A percentile compares a stretch with the other conserved stretches of the same genome.
Conservation (phyloP, 2,329 filamentous ascomycete species). For the Stenocarpella maydis region DNA sequence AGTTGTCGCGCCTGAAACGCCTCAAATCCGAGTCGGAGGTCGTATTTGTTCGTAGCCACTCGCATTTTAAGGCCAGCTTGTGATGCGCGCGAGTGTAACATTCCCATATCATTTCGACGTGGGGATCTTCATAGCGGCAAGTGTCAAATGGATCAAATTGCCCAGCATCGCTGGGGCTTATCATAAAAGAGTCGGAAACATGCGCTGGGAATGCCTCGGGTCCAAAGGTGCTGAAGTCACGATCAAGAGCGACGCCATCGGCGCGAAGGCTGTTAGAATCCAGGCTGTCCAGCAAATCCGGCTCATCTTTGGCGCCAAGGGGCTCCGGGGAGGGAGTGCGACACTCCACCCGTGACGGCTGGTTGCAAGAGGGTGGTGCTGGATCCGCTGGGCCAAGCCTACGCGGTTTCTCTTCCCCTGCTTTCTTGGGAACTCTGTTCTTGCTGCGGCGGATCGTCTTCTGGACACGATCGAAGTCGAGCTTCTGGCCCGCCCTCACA, state of each 20-base stretch:
- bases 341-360: conserved; percentile 29
- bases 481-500: conserved; percentile 27
- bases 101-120: conserved; percentile 17
- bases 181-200: neutral
- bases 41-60: neutral
- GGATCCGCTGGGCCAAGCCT: conserved; percentile 7
- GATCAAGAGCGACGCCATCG: neutral
- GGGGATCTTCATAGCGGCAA: conserved; percentile 11
- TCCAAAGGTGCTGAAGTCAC: neutral
- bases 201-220: neutral
- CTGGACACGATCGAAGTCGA: conserved; percentile 20
- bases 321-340: conserved; percentile 31
- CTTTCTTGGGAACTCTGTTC: conserved; percentile 24
- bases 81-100: conserved; percentile 15
- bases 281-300: conserved; percentile 7
- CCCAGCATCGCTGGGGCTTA: conserved; percentile 13
- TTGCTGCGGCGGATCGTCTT: conserved; percentile 33
- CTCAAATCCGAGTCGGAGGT: neutral
- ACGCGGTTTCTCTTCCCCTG: neutral
- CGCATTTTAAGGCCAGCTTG: conserved; percentile 16
- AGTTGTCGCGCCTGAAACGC: conserved; percentile 25
- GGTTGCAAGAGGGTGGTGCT: conserved; percentile 5
- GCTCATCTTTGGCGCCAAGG: neutral
- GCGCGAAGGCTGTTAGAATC: neutral
- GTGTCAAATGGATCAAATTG: neutral